Evolutionary conservation across 31 red algal species (phyloP), one percentile per base, ranked within the genome.

Genomic region (Odonthalia washingtoniensis): DNA sequence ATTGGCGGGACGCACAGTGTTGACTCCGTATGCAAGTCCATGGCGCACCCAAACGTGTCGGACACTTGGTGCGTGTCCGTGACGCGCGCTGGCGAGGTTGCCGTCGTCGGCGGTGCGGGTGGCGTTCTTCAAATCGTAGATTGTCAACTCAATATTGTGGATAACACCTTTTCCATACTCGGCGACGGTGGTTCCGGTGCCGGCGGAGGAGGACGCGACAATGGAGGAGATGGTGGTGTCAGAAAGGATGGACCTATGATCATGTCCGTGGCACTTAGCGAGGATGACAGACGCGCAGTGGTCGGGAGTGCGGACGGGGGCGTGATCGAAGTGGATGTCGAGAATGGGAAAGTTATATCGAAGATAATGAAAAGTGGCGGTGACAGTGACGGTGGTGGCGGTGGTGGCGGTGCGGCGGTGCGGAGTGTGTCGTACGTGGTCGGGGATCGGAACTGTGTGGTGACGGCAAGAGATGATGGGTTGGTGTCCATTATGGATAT

Each of bases 251-350:
- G 65, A 5, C 28, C 80, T 33, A 83, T 83, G 80, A 61, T 83
- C 34, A 66, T 83, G 80, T 31, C 60, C 40, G 80, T 83, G 3
- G 80, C 60, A 1, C 40, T 83, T 21, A 65, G 61, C 31, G 26
- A 66, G 17, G 80, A 67, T 24, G 63, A 67, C 4, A 38, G 3
- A 21, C 62, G 32, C n/a, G 33, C 68, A 30, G 80, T 35, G 17
- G 26, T 42, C 16, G 80, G 80, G 26, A 34, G 5, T 32, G 37
- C 60, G 35, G 80, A 83, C 43, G 80, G 80, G 17, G 33, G 27
- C 9, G 80, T 83, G 52, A 65, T 34, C 18, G 62, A 66, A 34
- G 30, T 83, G 62, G 80, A 83, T 69, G 62, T 83, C 2, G 80
- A 83, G 37, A 83, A 49, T 33, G 80, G 80, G 36, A 67, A 67